These are phyloP conservation scores for Crassisporium funariophilum DNA, from an alignment of 768 basidiomycete genomes.

Conservation along the genomic window DNA sequence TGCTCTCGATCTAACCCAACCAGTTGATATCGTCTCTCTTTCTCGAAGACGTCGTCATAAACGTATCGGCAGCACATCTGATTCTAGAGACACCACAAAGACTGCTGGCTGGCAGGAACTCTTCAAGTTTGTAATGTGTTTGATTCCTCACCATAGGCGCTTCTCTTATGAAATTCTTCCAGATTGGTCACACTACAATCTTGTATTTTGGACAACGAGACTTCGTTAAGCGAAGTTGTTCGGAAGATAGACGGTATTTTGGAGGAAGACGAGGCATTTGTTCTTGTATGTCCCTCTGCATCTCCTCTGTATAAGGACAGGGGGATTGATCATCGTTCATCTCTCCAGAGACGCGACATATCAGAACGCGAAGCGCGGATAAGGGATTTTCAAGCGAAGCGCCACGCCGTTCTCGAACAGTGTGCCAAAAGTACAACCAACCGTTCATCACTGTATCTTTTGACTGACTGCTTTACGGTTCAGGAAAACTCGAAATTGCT, in stretches of 20 bases:
- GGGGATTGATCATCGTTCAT: background rate
- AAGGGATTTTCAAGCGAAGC: conserved; percentile 47
- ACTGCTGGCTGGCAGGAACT: conserved; percentile 71
- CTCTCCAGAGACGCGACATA: conserved; percentile 63
- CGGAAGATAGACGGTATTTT: conserved; percentile 50
- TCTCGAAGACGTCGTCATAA: conserved; percentile 37
- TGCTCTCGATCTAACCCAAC: conserved; percentile 10
- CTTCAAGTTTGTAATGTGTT: conserved; percentile 54
- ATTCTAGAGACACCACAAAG: conserved; percentile 26
- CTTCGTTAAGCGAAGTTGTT: conserved; percentile 50
- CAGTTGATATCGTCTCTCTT: conserved; percentile 19
- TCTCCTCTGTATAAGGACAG: conserved; percentile 11
- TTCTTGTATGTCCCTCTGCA: conserved; percentile 41
- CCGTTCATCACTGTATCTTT: background rate
- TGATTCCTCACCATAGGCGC: background rate
- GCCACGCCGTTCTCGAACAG: conserved; percentile 41
- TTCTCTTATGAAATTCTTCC: conserved; percentile 1
- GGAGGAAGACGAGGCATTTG: conserved; percentile 38
- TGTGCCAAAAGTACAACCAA: conserved; percentile 49
- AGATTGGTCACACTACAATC: conserved; percentile 59
- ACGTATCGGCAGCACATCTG: conserved; percentile 17
- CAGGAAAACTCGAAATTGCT: conserved; percentile 35
- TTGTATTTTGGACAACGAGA: conserved; percentile 51
- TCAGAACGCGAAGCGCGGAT: conserved; percentile 65
- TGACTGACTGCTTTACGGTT: conserved; percentile 1